Base-by-base conservation (phyloP, 1,284 basidiomycete genomes). In the Puccinia hordei region DNA sequence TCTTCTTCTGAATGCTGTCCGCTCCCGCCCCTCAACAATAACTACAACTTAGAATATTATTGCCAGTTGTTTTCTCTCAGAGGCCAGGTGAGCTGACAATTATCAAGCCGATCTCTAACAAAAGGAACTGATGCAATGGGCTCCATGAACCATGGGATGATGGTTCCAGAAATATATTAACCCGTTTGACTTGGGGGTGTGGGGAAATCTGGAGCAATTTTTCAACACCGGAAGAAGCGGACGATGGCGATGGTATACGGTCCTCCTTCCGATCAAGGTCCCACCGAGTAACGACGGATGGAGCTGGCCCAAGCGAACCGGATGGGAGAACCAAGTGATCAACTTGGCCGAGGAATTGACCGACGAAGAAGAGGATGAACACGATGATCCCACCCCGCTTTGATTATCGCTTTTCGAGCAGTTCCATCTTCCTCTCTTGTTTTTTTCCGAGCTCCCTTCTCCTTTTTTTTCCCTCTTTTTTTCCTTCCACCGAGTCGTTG, bases 251-350 rank as follows among this genome's bases (percentile, higher is more conserved):
- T 86, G 89, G 66, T 90, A 90, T 76, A 93, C 93, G 0, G 88
- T 98, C 5, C 84, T 98, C 13, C 84, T 98, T 27, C 96, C 97
- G 0, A 85, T 94, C 5, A 90, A 92, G 8, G 89, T 93, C 35
- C 89, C 90, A 69, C 94, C 95, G 0, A 92, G 92, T 81, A 92
- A 92, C 0, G 92, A 98, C 84, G 97, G 97, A 0, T 90, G 90
- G 84, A 88, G 90, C 0, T 99, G 91, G 91, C 90, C 91, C 8
- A 90, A 93, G 59, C 86, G 88, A 53, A 86, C 88, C 13, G 92
- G 93, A 17, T 83, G 87, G 81, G 82, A 84, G 27, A 85, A 86
- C 57, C 86, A 85, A 30, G 86, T 87, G 51, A 88, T 88, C 57
- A 87, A 88, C 77, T 82, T 89, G 82, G 89, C 88, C 22, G 89